Conservation (phyloP, 2,329 filamentous ascomycete species). For the Exophiala lecanii-corni region DNA sequence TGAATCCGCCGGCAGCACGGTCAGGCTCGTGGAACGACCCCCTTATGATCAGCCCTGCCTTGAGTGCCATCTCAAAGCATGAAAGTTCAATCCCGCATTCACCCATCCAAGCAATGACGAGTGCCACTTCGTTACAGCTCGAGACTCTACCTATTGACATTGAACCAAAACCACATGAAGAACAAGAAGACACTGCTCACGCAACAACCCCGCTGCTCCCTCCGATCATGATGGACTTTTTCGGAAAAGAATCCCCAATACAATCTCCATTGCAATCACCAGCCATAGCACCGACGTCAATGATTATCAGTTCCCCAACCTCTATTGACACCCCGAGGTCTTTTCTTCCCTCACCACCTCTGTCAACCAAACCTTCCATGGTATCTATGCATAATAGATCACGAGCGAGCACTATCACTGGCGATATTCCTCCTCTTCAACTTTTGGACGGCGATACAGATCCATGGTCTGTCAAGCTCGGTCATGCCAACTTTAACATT, state of each 20-base stretch:
- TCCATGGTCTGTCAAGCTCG: slow-evolving; percentile 77
- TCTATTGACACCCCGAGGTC: slow-evolving; percentile 47
- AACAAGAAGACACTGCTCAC: slow-evolving; percentile 55
- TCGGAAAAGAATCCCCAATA: slow-evolving; percentile 51
- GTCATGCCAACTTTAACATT: slow-evolving; percentile 92
- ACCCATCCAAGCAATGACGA: slow-evolving; percentile 60
- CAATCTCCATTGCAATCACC: slow-evolving; percentile 85
- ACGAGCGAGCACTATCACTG: slow-evolving; percentile 43
- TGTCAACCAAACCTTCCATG: slow-evolving; percentile 72
- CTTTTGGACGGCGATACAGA: slow-evolving; percentile 61
- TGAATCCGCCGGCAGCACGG: slow-evolving; percentile 42
- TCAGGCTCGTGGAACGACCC: slow-evolving; percentile 40
- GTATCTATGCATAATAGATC: slow-evolving; percentile 61
- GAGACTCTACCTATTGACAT: slow-evolving; percentile 49
- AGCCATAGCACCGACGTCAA: slow-evolving; percentile 60
- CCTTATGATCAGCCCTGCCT: slow-evolving; percentile 34
- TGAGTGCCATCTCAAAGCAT: slow-evolving; percentile 35
- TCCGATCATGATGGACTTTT: slow-evolving; percentile 64
- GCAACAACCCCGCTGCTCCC: slow-evolving; percentile 81
- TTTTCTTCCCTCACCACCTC: slow-evolving; percentile 60
- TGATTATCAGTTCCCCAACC: slow-evolving; percentile 39
- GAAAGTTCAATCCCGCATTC: slow-evolving; percentile 57
- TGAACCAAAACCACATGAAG: slow-evolving; percentile 47
- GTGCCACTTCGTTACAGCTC: slow-evolving; percentile 45
- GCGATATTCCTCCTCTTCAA: slow-evolving; percentile 48